Conservation (phyloP, 129 eudicot species). For the Flaveria trinervia region DNA sequence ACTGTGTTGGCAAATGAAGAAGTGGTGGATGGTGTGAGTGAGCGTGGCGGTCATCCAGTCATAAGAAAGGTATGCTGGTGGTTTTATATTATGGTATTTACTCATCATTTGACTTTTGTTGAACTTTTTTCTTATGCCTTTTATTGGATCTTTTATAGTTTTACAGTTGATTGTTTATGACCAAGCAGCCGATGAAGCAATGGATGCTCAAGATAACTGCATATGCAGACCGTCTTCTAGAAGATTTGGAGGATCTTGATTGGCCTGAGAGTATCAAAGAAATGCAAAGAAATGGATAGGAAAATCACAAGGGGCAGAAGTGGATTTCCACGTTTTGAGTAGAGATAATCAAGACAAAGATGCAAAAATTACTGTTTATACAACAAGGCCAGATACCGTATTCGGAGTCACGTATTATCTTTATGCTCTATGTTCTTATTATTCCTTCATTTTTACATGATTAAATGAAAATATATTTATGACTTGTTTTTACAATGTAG, state of each 20-base stretch:
- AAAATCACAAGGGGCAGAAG: conserved; percentile 91
- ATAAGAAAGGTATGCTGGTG: conserved; percentile 70
- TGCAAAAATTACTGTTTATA: conserved; percentile 68
- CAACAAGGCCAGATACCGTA: conserved; percentile 93
- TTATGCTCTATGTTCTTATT: conserved; percentile 25
- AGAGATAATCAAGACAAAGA: conserved; percentile 51
- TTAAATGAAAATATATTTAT: conserved; percentile 18
- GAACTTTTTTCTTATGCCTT: conserved; percentile 38
- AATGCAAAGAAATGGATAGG: conserved; percentile 99
- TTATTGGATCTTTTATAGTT: conserved; percentile 62
- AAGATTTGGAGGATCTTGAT: conserved; percentile 96
- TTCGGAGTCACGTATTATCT: conserved; percentile 92
- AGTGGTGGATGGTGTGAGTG: conserved; percentile 96
- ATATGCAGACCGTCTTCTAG: conserved; percentile 97
- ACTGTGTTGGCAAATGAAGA: conserved; percentile 99
- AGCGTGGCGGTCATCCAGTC: conserved; percentile 98
- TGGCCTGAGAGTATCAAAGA: conserved; percentile 99
- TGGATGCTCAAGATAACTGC: conserved; percentile 99
- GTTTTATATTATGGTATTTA: neutral
- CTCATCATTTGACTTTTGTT: neutral
- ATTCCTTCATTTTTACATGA: conserved; percentile 1
- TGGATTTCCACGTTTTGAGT: conserved; percentile 62
- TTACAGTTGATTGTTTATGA: conserved; percentile 90
- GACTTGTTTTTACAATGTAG: conserved; percentile 46
- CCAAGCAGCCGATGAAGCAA: conserved; percentile 99